A percentile compares a stretch with the other conserved stretches of the same genome.
These are phyloP conservation scores for Venustampulla echinocandica DNA, from an alignment of 495 filamentous ascomycete genomes.

Conservation along the genomic window DNA sequence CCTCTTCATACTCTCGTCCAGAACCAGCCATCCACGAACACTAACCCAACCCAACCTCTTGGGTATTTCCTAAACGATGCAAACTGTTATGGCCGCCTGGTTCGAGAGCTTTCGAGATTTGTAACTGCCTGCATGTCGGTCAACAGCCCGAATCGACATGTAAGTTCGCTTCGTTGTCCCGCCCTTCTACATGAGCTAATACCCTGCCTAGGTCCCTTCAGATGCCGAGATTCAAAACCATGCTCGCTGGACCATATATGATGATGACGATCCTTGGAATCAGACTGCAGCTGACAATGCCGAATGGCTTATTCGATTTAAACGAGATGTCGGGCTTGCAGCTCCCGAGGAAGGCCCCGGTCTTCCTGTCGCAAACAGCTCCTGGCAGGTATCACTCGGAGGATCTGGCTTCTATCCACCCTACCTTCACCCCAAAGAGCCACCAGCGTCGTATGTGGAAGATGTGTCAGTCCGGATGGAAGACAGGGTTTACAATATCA, in stretches of 20 bases:
- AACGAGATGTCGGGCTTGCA: constrained; percentile 52
- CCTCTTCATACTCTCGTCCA: constrained; percentile 11
- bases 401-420: constrained; percentile 43
- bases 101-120: constrained; percentile 39
- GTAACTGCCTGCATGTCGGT: constrained; percentile 38
- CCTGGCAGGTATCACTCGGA: constrained; percentile 34
- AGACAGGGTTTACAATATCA: constrained; percentile 29
- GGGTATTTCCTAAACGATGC: constrained; percentile 40
- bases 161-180: constrained; percentile 15
- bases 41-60: constrained; percentile 23
- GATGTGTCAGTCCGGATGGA: constrained; percentile 25
- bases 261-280: constrained; percentile 63
- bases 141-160: constrained; percentile 44
- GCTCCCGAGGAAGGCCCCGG: constrained; percentile 35
- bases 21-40: constrained; percentile 20
- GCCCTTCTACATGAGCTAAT: constrained; percentile 1
- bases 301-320: constrained; percentile 62
- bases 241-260: constrained; percentile 47
- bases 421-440: constrained; percentile 14
- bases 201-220: constrained; percentile 25
- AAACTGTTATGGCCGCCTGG: constrained; percentile 45
- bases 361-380: constrained; percentile 22
- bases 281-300: constrained; percentile 66
- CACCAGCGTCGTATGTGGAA: constrained; percentile 25
- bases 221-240: constrained; percentile 47